Percentiles rank a stretch among this genome's conserved stretches.
Evolutionary conservation across 495 filamentous ascomycete species (phyloP).

Genomic region (Aspergillus wentii): DNA sequence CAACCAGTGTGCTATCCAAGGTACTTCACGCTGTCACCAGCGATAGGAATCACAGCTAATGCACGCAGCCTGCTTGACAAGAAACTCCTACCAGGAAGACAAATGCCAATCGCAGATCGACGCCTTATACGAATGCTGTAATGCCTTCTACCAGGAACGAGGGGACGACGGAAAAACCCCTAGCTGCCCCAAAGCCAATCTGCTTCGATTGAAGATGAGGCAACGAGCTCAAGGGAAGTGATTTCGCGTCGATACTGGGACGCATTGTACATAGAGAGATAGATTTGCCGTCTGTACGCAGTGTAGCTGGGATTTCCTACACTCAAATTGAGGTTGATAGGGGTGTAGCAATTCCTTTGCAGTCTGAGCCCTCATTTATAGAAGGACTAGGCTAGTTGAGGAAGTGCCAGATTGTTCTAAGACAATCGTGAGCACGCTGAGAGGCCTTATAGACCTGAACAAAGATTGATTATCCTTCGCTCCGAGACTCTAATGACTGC

Average conservation of each 20-base stretch:
- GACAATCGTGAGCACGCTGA: constrained; percentile 98
- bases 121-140: constrained; percentile 94
- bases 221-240: constrained; percentile 53
- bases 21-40: constrained; percentile 31
- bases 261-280: constrained; percentile 6
- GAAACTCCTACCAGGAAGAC: constrained; percentile 81
- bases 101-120: constrained; percentile 79
- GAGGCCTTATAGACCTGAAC: constrained; percentile 84
- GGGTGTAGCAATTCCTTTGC: constrained; percentile 47
- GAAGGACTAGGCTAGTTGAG: constrained; percentile 60
- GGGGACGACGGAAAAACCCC: constrained; percentile 72
- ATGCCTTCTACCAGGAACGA: constrained; percentile 74
- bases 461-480: constrained; percentile 89
- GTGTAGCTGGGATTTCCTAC: too few species aligned
- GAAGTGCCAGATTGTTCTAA: constrained; percentile 74
- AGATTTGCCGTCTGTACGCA: not conserved
- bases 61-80: constrained; percentile 68
- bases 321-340: not conserved
- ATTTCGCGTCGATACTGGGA: not conserved
- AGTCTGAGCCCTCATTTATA: constrained; percentile 49
- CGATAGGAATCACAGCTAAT: constrained; percentile 11
- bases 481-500: constrained; percentile 99
- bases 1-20: constrained; percentile 80
- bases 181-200: constrained; percentile 79
- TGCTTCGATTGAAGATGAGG: constrained; percentile 83